Evolutionary conservation across 2,329 filamentous ascomycete species (phyloP).

Genomic region (Colletotrichum sp.): DNA sequence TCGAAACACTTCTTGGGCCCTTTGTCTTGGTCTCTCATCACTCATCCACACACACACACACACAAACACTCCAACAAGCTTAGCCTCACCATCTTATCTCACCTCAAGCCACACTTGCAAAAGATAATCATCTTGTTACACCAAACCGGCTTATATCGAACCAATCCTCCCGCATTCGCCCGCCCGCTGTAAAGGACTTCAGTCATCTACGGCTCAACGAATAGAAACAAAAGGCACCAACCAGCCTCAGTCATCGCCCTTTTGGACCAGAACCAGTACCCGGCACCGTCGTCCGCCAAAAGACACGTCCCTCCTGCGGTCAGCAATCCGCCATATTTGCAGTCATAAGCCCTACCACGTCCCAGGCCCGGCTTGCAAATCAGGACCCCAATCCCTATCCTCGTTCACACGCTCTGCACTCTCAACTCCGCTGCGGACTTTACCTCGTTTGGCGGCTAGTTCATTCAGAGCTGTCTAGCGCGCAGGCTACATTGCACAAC

Average conservation of each 20-base stretch:
- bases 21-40: neutral
- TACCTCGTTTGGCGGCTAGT: conserved; percentile 1
- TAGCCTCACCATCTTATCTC: neutral
- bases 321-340: conserved; percentile 15
- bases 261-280: neutral
- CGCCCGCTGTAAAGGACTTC: neutral
- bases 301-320: conserved; percentile 18
- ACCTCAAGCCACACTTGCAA: neutral
- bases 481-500: conserved; percentile 4
- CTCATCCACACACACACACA: neutral
- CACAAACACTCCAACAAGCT: neutral
- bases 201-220: neutral
- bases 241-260: neutral
- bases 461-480: conserved; percentile 12
- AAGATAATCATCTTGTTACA: neutral
- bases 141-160: neutral
- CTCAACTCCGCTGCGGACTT: conserved; percentile 20
- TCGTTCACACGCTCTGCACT: neutral
- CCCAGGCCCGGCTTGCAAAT: conserved; percentile 2
- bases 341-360: conserved; percentile 4
- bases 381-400: conserved; percentile 8
- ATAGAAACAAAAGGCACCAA: neutral
- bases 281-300: neutral
- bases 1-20: neutral
- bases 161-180: neutral